A percentile compares a stretch with the other conserved stretches of the same genome.
Evolutionary conservation across 306 rosid species (phyloP).

Genomic region (Cucumis sativus): Cucumber_9930_V3 NC_026655.2:22623501-22624000

Average conservation of each 20-base stretch:
- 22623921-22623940: background rate
- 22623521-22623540: background rate
- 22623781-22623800: background rate
- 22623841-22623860: background rate
- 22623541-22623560: background rate
- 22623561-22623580: background rate
- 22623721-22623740: too few species aligned
- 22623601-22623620: background rate
- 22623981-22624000: background rate
- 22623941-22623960: background rate
- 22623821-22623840: background rate
- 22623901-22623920: background rate
- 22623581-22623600: background rate
- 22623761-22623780: too few species aligned
- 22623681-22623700: too few species aligned
- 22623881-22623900: background rate
- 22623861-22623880: background rate
- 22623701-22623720: too few species aligned
- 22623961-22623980: background rate
- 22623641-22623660: background rate
- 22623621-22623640: background rate
- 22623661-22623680: too few species aligned
- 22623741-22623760: too few species aligned
- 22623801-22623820: background rate
- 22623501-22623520: background rate